phyloP scores from a whole-genome alignment of 176 grass and related monocot species.

The Eremochloa ophiuroides region DNA sequence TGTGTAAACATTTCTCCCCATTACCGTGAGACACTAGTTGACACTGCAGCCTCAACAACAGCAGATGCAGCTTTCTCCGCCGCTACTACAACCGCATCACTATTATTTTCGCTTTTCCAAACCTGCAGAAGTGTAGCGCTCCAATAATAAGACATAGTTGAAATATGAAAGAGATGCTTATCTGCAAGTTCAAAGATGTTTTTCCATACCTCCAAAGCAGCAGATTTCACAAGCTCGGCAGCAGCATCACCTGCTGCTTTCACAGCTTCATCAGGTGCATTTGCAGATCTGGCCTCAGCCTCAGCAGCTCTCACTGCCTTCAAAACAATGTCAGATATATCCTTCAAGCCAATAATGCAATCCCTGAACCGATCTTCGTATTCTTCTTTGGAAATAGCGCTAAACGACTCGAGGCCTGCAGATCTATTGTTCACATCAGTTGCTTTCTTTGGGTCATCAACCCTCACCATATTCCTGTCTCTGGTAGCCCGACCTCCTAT shows the following conservation, averaged over 20 bases:
- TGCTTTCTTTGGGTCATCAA: constrained; percentile 49
- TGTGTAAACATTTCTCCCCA: neutral
- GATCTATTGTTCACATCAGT: constrained; percentile 36
- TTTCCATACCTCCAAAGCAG: constrained; percentile 75
- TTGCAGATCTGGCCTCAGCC: constrained; percentile 72
- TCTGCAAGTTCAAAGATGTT: neutral
- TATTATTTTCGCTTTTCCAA: constrained; percentile 69
- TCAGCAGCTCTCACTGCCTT: constrained; percentile 90
- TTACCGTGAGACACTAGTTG: constrained; percentile 87
- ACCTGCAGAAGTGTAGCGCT: constrained; percentile 40
- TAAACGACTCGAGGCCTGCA: constrained; percentile 12
- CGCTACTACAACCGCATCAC: constrained; percentile 63
- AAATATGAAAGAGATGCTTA: neutral
- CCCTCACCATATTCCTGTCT: constrained; percentile 39
- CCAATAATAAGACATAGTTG: neutral
- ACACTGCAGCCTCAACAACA: constrained; percentile 85
- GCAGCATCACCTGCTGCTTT: constrained; percentile 98
- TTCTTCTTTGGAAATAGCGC: constrained; percentile 40
- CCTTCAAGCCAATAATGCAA: constrained; percentile 87
- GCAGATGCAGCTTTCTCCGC: constrained; percentile 81
- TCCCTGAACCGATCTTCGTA: constrained; percentile 82
- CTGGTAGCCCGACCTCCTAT: constrained; percentile 33
- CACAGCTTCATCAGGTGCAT: constrained; percentile 78
- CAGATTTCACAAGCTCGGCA: constrained; percentile 88
- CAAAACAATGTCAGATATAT: constrained; percentile 90